Conservation (phyloP, 2,329 filamentous ascomycete species). For the Trichoderma oligosporum region DNA sequence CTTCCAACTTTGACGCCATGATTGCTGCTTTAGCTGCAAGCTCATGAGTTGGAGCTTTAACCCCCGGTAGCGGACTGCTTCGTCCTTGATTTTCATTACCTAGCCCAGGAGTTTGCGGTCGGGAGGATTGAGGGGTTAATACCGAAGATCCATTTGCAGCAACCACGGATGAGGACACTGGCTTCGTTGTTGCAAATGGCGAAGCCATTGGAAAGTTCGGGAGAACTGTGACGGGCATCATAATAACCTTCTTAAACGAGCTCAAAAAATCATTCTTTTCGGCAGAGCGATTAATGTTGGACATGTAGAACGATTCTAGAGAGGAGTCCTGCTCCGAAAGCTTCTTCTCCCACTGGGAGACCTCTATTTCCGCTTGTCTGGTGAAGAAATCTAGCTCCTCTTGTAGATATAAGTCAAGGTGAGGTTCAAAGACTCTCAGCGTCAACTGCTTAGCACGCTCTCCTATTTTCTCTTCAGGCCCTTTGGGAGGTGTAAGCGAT, state of each 20-base stretch:
- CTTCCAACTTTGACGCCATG: conserved; percentile 91
- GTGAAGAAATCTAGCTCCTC: conserved; percentile 89
- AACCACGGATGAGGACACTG: conserved; percentile 26
- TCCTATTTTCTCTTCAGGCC: conserved; percentile 56
- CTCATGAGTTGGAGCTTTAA: conserved; percentile 80
- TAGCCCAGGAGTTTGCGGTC: conserved; percentile 47
- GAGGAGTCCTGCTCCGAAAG: conserved; percentile 86
- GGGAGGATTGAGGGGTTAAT: conserved; percentile 40
- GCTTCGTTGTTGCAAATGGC: conserved; percentile 51
- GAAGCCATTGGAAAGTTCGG: conserved; percentile 61
- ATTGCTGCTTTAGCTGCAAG: conserved; percentile 95
- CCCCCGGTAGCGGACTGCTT: conserved; percentile 40
- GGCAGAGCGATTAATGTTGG: conserved; percentile 86
- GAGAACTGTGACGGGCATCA: conserved; percentile 95
- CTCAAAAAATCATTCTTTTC: conserved; percentile 95
- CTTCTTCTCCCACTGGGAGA: conserved; percentile 85
- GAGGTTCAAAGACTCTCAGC: conserved; percentile 76
- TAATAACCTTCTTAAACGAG: conserved; percentile 97
- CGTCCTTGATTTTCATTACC: conserved; percentile 33
- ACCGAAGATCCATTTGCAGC: conserved; percentile 29
- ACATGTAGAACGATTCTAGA: conserved; percentile 93
- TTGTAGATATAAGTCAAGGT: conserved; percentile 87
- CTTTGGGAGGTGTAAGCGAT: conserved; percentile 64
- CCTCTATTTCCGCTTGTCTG: conserved; percentile 68
- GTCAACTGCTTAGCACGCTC: conserved; percentile 65